Evolutionary conservation across 805 yeast genomes (phyloP).

Genomic region (Sugiyamaella valdiviana): DNA sequence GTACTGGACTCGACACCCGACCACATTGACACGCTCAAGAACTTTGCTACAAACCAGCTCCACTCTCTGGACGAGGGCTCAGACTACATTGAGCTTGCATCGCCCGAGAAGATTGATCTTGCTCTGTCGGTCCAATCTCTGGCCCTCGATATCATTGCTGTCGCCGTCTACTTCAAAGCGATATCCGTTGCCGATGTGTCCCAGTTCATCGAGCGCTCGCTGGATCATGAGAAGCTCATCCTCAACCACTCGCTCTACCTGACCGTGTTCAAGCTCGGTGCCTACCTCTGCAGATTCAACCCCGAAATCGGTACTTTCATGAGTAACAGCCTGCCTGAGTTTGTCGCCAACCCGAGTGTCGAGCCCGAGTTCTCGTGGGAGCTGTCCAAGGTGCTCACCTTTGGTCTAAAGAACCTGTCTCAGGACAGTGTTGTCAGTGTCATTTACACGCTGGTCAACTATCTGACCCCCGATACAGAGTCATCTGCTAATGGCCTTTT

Average conservation of each 20-base stretch:
- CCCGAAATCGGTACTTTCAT: conserved; percentile 28
- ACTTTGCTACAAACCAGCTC: conserved; percentile 35
- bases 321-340: conserved; percentile 37
- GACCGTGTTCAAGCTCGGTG: conserved; percentile 49
- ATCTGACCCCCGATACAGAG: conserved; percentile 49
- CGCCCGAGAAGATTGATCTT: conserved; percentile 41
- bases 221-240: conserved; percentile 49
- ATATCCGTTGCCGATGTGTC: conserved; percentile 41
- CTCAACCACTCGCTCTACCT: conserved; percentile 47
- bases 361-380: conserved; percentile 41
- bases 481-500: conserved; percentile 5
- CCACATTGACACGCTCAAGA: conserved; percentile 16
- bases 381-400: conserved; percentile 54
- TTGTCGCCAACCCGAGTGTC: conserved; percentile 45
- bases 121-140: conserved; percentile 51
- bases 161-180: conserved; percentile 45
- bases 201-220: conserved; percentile 43
- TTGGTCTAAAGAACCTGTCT: conserved; percentile 59
- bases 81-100: conserved; percentile 48
- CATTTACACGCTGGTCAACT: conserved; percentile 74
- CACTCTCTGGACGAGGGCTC: conserved; percentile 52
- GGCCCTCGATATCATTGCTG: conserved; percentile 55
- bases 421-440: conserved; percentile 81
- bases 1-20: not conserved
- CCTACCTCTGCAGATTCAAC: conserved; percentile 41